Evolutionary conservation across 169 alveolate genomes (phyloP), one percentile per base, ranked within the genome.

Genomic region (Eimeria acervulina): DNA sequence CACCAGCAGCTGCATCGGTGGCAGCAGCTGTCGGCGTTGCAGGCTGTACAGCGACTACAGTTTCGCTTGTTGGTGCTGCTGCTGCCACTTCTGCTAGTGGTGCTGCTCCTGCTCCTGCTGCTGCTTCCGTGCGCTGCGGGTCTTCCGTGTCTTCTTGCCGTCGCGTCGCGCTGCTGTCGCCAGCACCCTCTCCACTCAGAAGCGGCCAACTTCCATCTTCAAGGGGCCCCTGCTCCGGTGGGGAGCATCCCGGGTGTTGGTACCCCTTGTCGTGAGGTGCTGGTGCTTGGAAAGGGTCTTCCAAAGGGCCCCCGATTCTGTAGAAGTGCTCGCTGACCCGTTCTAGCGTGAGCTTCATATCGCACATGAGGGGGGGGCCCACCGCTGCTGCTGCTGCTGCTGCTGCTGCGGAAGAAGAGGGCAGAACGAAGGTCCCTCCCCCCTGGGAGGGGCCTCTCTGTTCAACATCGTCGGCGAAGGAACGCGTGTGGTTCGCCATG

Each of bases 261-360:
- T 44, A 17, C 85, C 52, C 85, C 85, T 31, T 61, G 38, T 72
- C 84, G 28, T 33, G 55, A 4, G n/a, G n/a, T 33, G 84, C 70
- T 80, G 68, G 33, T 19, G 52, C 21, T 36, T 72, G 42, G 44
- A 23, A 21, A 23, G 92, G 76, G 52, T 38, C 92, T 26, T 83
- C 92, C 6, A 38, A 17, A 28, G 92, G 76, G 19, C 92, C 76
- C 55, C 52, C 76, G 8, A 93, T 59, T 36, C 93, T 72, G 42
- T 93, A 93, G 59, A 93, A 93, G 70, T 93, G 96, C 52, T 93
- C 92, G 33, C 93, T 72, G 52, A 93, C 96, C 55, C 90, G 36
- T 26, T 93, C 93, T 1, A 93, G 74, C 33, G 96, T 80, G 28
- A 93, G 81, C 10, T 72, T 76, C 96, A 93, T 93, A 28, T 93